Evolutionary conservation across 2,329 filamentous ascomycete genomes (phyloP).

Genomic region (Chalara sp.): DNA sequence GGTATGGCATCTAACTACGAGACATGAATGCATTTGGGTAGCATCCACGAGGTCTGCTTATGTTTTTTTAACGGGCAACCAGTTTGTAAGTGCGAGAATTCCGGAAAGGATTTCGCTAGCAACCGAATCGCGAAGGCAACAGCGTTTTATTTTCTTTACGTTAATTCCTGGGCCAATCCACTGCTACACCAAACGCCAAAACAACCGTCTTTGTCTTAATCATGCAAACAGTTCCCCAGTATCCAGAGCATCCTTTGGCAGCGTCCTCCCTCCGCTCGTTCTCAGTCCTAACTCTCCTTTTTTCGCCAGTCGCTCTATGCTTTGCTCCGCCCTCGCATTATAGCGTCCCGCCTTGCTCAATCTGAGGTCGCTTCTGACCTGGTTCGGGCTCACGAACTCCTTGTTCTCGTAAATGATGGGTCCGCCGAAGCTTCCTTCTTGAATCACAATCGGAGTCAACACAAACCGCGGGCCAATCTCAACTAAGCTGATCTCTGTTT

Average conservation of each 20-base stretch:
- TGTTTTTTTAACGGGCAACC: too few species aligned
- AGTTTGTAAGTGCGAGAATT: too few species aligned
- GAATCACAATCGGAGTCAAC: conserved; percentile 87
- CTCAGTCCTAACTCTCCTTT: conserved; percentile 71
- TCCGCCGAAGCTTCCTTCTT: conserved; percentile 90
- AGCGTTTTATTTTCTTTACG: too few species aligned
- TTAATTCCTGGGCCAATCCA: too few species aligned
- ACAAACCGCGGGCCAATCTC: conserved; percentile 95
- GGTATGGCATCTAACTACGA: too few species aligned
- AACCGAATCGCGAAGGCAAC: too few species aligned
- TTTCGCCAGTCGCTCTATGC: conserved; percentile 66
- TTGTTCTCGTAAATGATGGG: conserved; percentile 98
- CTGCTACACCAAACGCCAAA: conserved; percentile 12
- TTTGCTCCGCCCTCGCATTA: conserved; percentile 67
- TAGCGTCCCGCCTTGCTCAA: conserved; percentile 71
- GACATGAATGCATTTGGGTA: too few species aligned
- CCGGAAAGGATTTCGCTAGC: too few species aligned
- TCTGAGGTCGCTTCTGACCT: conserved; percentile 77
- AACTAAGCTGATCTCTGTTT: conserved; percentile 74
- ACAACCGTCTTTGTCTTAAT: conserved; percentile 16
- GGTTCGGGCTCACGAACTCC: conserved; percentile 94
- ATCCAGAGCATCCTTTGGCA: conserved; percentile 65
- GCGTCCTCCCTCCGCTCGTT: conserved; percentile 55
- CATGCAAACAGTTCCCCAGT: conserved; percentile 69
- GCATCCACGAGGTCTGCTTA: too few species aligned